Conservation (phyloP, 2,329 filamentous ascomycete genomes). For the Epichloe scottii region DNA sequence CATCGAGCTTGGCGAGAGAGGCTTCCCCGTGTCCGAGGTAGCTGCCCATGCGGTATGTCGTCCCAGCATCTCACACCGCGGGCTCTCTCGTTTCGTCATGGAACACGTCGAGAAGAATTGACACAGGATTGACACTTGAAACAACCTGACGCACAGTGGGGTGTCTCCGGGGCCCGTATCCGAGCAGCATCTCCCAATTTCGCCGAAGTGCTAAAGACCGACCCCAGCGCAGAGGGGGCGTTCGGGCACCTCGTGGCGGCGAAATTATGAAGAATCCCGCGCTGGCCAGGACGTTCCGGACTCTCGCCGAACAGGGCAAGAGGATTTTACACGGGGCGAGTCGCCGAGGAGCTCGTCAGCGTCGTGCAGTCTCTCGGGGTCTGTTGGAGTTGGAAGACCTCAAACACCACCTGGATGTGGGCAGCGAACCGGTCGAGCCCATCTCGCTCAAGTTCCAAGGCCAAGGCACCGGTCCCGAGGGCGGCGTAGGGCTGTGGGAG, state of each 20-base stretch:
- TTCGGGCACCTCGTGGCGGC: slow-evolving; percentile 61
- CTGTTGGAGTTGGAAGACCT: slow-evolving; percentile 71
- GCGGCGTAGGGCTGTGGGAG: slow-evolving; percentile 78
- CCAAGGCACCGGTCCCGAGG: slow-evolving; percentile 32
- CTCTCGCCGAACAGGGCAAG: slow-evolving; percentile 69
- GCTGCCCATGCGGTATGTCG: slow-evolving; percentile 52
- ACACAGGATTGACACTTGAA: no score
- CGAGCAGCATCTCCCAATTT: slow-evolving; percentile 72
- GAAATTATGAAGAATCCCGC: slow-evolving; percentile 83
- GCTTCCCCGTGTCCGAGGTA: slow-evolving; percentile 80
- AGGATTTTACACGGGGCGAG: slow-evolving; percentile 78
- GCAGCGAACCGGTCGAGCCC: slow-evolving; percentile 70
- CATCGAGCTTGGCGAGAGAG: slow-evolving; percentile 73
- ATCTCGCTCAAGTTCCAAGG: slow-evolving; percentile 71
- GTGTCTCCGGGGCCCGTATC: slow-evolving; percentile 47
- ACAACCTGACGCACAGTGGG: slow-evolving; percentile 47
- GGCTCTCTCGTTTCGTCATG: background rate
- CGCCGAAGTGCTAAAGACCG: slow-evolving; percentile 74
- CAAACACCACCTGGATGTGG: slow-evolving; percentile 51
- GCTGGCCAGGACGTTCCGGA: slow-evolving; percentile 68
- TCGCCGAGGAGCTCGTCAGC: slow-evolving; percentile 71
- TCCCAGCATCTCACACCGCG: no score
- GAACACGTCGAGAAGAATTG: background rate
- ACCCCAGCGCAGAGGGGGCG: slow-evolving; percentile 56
- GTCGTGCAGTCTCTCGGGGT: slow-evolving; percentile 68